Percentiles rank a stretch among this genome's conserved stretches.
Conservation (phyloP, 2,329 filamentous ascomycete genomes). For the Fusarium euwallaceae region DNA sequence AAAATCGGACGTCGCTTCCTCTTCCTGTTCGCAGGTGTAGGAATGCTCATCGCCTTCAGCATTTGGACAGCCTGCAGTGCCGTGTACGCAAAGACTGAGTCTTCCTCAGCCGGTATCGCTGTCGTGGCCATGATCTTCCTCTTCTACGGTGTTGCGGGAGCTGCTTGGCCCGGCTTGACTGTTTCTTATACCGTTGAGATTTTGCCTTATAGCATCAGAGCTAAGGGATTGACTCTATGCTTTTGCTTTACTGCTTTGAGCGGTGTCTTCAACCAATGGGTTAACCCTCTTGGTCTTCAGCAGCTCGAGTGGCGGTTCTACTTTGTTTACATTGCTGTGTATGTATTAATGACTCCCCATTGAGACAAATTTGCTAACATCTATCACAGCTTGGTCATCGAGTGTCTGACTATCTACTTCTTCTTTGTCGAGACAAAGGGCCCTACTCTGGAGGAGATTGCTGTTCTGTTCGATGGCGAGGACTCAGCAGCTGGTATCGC, state of each 20-base stretch:
- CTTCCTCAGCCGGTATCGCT: constrained; percentile 28
- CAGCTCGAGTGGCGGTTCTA: constrained; percentile 42
- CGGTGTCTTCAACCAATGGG: constrained; percentile 44
- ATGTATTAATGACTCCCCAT: neutral
- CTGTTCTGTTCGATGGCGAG: constrained; percentile 40
- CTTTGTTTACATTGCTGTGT: constrained; percentile 44
- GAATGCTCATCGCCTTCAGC: constrained; percentile 43
- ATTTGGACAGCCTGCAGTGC: constrained; percentile 43
- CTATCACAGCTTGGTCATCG: constrained; percentile 27
- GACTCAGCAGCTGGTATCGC: constrained; percentile 41
- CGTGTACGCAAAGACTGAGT: constrained; percentile 43
- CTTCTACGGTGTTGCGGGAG: constrained; percentile 42
- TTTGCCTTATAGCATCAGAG: constrained; percentile 42
- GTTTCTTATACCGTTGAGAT: constrained; percentile 44
- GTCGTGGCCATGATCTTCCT: constrained; percentile 46
- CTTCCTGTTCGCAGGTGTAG: constrained; percentile 40
- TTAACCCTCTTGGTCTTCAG: constrained; percentile 42
- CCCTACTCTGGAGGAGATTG: constrained; percentile 42
- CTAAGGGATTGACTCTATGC: constrained; percentile 43
- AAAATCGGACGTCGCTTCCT: constrained; percentile 39
- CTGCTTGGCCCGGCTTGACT: constrained; percentile 43
- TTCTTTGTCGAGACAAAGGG: constrained; percentile 45
- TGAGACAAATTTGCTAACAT: rapidly evolving
- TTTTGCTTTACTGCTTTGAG: constrained; percentile 43
- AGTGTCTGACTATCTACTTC: constrained; percentile 44